phyloP scores from a whole-genome alignment of 139 green algal species.

The Tetraselmis striata region DNA sequence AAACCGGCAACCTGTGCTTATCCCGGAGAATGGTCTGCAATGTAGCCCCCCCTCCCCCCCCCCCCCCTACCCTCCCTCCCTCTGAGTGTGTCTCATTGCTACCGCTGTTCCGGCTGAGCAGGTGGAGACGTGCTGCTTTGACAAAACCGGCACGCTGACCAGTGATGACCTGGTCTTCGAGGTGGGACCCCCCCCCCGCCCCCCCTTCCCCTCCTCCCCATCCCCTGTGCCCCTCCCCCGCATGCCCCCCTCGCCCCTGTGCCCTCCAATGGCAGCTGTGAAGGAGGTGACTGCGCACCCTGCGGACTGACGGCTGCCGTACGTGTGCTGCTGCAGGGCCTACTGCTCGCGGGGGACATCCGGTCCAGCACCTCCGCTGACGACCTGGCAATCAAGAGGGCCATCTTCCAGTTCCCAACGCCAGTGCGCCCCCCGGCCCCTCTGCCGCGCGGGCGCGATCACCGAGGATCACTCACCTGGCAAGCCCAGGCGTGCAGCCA shows the following conservation, averaged over 20 bases:
- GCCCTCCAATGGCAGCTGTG: not conserved
- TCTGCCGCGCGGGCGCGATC: too few relatives aligned
- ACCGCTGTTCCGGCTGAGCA: conserved; percentile 13
- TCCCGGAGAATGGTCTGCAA: too few relatives aligned
- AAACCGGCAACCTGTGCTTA: too few relatives aligned
- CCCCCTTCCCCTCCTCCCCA: too few relatives aligned
- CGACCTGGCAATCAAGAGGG: not conserved
- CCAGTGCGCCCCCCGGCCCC: not conserved
- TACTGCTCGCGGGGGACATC: not conserved
- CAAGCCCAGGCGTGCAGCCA: too few relatives aligned
- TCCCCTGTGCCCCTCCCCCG: too few relatives aligned
- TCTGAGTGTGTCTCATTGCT: not conserved
- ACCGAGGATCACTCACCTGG: too few relatives aligned
- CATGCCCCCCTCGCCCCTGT: too few relatives aligned
- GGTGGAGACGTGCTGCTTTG: conserved; percentile 95
- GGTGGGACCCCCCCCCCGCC: conserved; percentile 10
- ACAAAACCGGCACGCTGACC: conserved; percentile 98
- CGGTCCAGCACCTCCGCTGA: not conserved
- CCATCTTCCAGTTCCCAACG: not conserved
- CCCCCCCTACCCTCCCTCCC: too few relatives aligned
- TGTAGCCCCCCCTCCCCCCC: too few relatives aligned
- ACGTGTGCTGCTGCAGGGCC: conserved; percentile 7
- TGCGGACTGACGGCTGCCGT: not conserved
- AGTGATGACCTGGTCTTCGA: conserved; percentile 86
- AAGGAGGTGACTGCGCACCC: conserved; percentile 7